Percentiles rank a stretch among this genome's conserved stretches.
These are phyloP conservation scores for Diaporthe sp. DNA, from an alignment of 2,329 filamentous ascomycete species.

Conservation along the genomic window DNA sequence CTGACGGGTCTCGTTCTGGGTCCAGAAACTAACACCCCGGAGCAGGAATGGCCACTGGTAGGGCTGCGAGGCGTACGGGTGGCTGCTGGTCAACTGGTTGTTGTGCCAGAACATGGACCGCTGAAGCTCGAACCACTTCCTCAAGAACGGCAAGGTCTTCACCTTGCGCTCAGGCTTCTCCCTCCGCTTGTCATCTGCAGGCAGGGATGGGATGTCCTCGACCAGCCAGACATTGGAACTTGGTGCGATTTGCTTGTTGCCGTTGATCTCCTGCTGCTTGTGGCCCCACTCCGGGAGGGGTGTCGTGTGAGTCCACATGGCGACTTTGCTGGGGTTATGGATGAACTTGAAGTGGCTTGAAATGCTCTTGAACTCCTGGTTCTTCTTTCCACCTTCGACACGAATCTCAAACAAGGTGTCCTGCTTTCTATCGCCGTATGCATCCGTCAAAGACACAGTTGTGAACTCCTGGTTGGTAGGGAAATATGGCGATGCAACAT, in stretches of 20 bases:
- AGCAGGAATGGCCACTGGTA: conserved; percentile 99
- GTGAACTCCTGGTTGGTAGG: conserved; percentile 99
- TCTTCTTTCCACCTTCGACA: conserved; percentile 86
- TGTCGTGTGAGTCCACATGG: conserved; percentile 98
- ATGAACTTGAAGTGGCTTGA: conserved; percentile 96
- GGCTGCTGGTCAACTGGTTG: conserved; percentile 95
- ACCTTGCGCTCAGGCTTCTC: conserved; percentile 82
- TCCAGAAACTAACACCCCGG: conserved; percentile 99
- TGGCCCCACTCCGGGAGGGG: conserved; percentile 97
- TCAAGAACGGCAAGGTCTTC: conserved; percentile 88
- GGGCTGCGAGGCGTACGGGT: conserved; percentile 94
- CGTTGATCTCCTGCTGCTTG: conserved; percentile 99
- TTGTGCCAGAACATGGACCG: conserved; percentile 99
- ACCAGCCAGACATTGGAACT: conserved; percentile 95
- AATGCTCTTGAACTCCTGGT: conserved; percentile 89
- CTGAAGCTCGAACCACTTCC: conserved; percentile 97
- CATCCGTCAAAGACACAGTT: conserved; percentile 80
- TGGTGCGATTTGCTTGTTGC: conserved; percentile 94
- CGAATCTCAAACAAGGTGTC: conserved; percentile 95
- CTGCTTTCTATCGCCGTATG: conserved; percentile 80
- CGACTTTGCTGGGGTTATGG: conserved; percentile 94
- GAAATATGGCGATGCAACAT: conserved; percentile 95
- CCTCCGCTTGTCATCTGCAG: conserved; percentile 79
- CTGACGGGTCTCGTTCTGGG: conserved; percentile 91
- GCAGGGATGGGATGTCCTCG: conserved; percentile 88